phyloP scores from a whole-genome alignment of 164 flowering plant species.

The Aristolochia fimbriata region DNA sequence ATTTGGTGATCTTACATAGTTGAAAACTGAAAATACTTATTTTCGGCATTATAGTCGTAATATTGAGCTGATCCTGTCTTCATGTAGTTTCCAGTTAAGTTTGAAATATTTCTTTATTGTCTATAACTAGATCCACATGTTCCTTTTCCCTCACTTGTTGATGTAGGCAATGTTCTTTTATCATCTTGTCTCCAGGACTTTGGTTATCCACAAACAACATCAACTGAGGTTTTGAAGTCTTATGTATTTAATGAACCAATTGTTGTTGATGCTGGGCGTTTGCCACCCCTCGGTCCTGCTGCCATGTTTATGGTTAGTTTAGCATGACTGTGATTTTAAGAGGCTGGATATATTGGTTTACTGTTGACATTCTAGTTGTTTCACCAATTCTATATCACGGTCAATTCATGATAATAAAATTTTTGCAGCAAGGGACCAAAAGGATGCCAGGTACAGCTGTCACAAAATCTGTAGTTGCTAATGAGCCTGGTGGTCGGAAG shows the following conservation, averaged over 20 bases:
- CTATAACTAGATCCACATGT: not conserved
- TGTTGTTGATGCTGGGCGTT: slow-evolving; percentile 63
- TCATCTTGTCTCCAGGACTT: slow-evolving; percentile 57
- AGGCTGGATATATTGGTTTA: no score
- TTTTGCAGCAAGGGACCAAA: slow-evolving; percentile 81
- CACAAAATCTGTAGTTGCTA: slow-evolving; percentile 91
- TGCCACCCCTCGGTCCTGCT: slow-evolving; percentile 84
- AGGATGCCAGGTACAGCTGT: slow-evolving; percentile 97
- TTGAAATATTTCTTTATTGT: not conserved
- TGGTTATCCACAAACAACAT: slow-evolving; percentile 93
- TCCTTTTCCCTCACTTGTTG: not conserved
- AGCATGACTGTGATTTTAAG: no score
- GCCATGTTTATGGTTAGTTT: slow-evolving; percentile 74
- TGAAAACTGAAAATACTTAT: no score
- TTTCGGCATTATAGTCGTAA: no score
- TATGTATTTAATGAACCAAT: slow-evolving; percentile 91
- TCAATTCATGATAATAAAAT: slow-evolving; percentile 12
- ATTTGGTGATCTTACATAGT: no score
- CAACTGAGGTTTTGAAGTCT: slow-evolving; percentile 86
- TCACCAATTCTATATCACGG: not conserved
- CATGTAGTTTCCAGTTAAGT: not conserved
- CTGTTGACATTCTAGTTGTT: not conserved
- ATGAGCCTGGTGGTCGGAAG: slow-evolving; percentile 81
- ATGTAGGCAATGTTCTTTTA: not conserved
- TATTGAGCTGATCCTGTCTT: no score